Conservation (phyloP, 352 stramenopile species). For the Globisporangium barbulae region DNA sequence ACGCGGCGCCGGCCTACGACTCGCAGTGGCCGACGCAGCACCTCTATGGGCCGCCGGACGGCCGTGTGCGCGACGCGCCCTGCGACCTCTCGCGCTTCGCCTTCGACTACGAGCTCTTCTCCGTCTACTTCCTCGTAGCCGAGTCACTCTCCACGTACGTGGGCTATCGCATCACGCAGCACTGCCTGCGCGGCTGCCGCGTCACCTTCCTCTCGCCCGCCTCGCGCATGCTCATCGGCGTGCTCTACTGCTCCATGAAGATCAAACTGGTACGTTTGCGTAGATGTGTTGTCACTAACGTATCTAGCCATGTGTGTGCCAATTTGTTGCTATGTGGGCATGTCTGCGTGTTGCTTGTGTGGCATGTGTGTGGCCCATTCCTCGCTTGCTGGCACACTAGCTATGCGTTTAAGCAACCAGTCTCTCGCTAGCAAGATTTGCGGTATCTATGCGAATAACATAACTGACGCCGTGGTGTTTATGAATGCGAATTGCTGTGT, state of each 20-base stretch:
- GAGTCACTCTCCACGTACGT: conserved; percentile 76
- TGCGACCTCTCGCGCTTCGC: conserved; percentile 32
- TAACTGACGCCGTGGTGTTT: not conserved
- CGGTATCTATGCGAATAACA: not conserved
- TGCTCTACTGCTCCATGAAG: conserved; percentile 76
- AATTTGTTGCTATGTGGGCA: not conserved
- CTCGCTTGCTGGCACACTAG: not conserved
- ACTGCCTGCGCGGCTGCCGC: conserved; percentile 67
- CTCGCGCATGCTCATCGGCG: conserved; percentile 63
- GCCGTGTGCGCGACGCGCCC: conserved; percentile 23
- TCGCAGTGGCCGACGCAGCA: conserved; percentile 29
- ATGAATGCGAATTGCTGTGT: not conserved
- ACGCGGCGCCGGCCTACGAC: conserved; percentile 28
- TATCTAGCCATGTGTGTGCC: conserved; percentile 1
- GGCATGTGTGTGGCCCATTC: not conserved
- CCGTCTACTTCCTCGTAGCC: conserved; percentile 72
- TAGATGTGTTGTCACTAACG: not conserved
- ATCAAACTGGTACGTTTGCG: conserved; percentile 49
- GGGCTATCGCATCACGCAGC: conserved; percentile 76
- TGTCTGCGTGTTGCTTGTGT: conserved; percentile 7
- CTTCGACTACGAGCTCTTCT: conserved; percentile 71
- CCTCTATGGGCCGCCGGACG: conserved; percentile 47
- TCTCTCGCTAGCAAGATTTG: not conserved
- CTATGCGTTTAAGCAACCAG: not conserved
- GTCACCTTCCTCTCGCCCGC: conserved; percentile 59